Percentiles rank a stretch among this genome's conserved stretches.
Conservation (phyloP, 2,329 filamentous ascomycete species). For the Fusarium longipes region DNA sequence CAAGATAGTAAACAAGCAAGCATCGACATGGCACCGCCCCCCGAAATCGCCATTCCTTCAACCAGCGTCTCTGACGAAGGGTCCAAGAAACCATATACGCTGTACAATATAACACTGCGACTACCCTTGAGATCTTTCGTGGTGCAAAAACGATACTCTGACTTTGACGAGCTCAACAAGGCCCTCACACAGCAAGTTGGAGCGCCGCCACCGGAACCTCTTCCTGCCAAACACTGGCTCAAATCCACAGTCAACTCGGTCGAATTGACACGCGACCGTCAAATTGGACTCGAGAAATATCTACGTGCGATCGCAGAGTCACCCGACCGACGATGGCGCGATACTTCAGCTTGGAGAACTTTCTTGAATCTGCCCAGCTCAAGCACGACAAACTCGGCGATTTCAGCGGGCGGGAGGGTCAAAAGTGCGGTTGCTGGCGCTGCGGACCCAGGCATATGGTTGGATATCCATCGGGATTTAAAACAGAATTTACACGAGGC, state of each 20-base stretch:
- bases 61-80: slow-evolving; percentile 66
- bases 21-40: slow-evolving; percentile 70
- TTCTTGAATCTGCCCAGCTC: slow-evolving; percentile 76
- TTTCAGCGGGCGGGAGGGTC: slow-evolving; percentile 59
- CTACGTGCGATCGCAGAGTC: slow-evolving; percentile 76
- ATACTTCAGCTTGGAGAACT: slow-evolving; percentile 75
- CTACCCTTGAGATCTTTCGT: slow-evolving; percentile 81
- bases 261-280: slow-evolving; percentile 77
- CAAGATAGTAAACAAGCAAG: slow-evolving; percentile 8
- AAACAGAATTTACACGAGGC: slow-evolving; percentile 73
- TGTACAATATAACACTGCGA: slow-evolving; percentile 82
- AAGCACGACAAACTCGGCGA: slow-evolving; percentile 61
- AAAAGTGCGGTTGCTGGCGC: slow-evolving; percentile 55
- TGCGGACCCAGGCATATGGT: slow-evolving; percentile 75
- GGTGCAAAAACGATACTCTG: slow-evolving; percentile 84
- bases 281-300: slow-evolving; percentile 75
- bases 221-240: slow-evolving; percentile 83
- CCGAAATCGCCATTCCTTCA: slow-evolving; percentile 75
- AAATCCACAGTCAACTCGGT: slow-evolving; percentile 76
- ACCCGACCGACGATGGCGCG: slow-evolving; percentile 81
- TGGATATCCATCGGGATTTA: slow-evolving; percentile 80
- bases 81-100: slow-evolving; percentile 74
- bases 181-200: slow-evolving; percentile 70
- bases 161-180: slow-evolving; percentile 76
- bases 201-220: slow-evolving; percentile 70